Base-by-base conservation (phyloP, 495 filamentous ascomycete genomes). In the Penicillium salamii region DNA sequence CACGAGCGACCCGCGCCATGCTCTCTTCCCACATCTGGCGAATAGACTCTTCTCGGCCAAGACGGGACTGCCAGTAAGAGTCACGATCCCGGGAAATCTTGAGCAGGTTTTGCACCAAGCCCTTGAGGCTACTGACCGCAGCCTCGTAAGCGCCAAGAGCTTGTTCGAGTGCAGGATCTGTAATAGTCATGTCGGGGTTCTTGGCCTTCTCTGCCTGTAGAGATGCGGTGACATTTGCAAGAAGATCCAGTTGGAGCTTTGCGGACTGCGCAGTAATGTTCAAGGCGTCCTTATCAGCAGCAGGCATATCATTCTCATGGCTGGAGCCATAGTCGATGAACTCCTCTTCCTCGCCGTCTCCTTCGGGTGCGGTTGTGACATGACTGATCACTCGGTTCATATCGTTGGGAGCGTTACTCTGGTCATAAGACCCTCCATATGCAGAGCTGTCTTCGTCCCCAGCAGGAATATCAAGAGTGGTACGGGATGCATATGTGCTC, bases 11-110 rank as follows among this genome's bases (percentile, higher is more conserved):
- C 42, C 86, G 82, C 5, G 91, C 88, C 93, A 98, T 97, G 69
- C 90, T 97, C 53, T 97, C 95, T 72, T 98, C 93, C 93, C 95
- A 98, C 79, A 98, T 85, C 36, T 87, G 83, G 21, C 93, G 83
- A 59, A 97, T 82, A 61, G 91, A 83, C 26, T 83, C 84, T 67
- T 98, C 93, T 29, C 89, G 84, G 59, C 92, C 90, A 21, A 98
- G 78, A 13, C 93, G 83, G 63, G 93, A 92, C 65, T 96, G 91
- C 93, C 93, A 98, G 62, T 96, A 95, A 0, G 89, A 82, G 67
- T 98, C 93, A 21, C 95, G 86, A 58, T 98, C 93, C 48, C 87
- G 81, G 13, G 90, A 91, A 58, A 98, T 97, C 28, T 89, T 88
- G 11, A 96, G 71, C 3, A 97, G 79, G 64, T 95, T 91, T 5